phyloP scores from a whole-genome alignment of 2,329 filamentous ascomycete genomes.

The Penicillium occitanis region DNA sequence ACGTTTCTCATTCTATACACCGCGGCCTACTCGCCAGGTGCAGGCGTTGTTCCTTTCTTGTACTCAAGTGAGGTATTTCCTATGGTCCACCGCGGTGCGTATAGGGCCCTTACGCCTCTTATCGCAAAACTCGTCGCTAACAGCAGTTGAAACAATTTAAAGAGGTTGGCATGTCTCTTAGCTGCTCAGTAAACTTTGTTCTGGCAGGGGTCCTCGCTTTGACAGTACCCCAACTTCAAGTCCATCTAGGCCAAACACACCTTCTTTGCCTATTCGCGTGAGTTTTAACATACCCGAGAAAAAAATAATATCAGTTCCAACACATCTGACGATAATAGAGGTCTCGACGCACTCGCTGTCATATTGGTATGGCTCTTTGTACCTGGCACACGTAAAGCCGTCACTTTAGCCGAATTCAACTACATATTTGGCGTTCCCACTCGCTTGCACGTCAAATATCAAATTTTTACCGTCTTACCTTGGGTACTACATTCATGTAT shows the following conservation, averaged over 20 bases:
- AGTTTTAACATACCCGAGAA: background rate
- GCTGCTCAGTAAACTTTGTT: conserved; percentile 20
- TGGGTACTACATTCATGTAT: conserved; percentile 36
- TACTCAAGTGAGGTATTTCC: conserved; percentile 23
- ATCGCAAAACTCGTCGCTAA: background rate
- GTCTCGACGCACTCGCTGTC: conserved; percentile 20
- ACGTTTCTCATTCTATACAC: conserved; percentile 20
- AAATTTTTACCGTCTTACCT: conserved; percentile 36
- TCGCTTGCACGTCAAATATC: conserved; percentile 35
- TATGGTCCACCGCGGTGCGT: conserved; percentile 20
- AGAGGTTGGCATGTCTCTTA: conserved; percentile 23
- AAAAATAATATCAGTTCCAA: background rate
- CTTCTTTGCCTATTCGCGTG: conserved; percentile 23
- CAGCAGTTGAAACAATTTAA: background rate
- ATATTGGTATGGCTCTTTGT: conserved; percentile 25
- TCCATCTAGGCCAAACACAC: conserved; percentile 17
- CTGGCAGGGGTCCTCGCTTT: conserved; percentile 19
- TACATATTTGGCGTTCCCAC: conserved; percentile 42
- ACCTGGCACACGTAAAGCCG: conserved; percentile 20
- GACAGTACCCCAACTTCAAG: conserved; percentile 19
- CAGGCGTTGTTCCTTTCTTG: conserved; percentile 20
- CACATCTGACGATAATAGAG: conserved; percentile 1
- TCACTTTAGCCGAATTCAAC: conserved; percentile 50
- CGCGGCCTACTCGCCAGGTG: conserved; percentile 21
- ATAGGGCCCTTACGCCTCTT: background rate